Percentiles rank a stretch among this genome's conserved stretches.
These are phyloP conservation scores for Hortiboletus campestris DNA, from an alignment of 768 basidiomycete genomes.

Conservation along the genomic window DNA sequence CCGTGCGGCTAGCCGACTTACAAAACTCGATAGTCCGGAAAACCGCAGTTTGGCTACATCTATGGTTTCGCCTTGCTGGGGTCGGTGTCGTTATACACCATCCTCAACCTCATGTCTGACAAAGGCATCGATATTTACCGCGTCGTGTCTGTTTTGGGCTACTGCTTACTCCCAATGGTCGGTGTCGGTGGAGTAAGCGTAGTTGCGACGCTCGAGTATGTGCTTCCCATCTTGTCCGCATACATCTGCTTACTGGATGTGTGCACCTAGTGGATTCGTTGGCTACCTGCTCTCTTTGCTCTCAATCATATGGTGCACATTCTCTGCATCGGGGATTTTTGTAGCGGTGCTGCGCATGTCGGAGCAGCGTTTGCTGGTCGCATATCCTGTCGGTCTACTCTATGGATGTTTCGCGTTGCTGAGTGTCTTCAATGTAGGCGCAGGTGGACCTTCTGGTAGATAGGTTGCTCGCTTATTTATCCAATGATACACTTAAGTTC, in stretches of 20 bases:
- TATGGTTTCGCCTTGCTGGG: conserved; percentile 98
- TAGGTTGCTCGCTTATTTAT: conserved; percentile 19
- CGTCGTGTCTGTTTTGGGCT: conserved; percentile 91
- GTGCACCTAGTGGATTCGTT: conserved; percentile 59
- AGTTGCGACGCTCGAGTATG: conserved; percentile 83
- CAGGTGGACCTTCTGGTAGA: conserved; percentile 31
- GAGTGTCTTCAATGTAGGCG: conserved; percentile 78
- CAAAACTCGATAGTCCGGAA: conserved; percentile 70
- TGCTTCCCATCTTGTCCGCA: conserved; percentile 18
- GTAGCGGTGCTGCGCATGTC: conserved; percentile 95
- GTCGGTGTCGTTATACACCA: conserved; percentile 85
- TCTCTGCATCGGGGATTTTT: conserved; percentile 93
- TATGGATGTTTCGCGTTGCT: conserved; percentile 94
- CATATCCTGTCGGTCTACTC: conserved; percentile 91
- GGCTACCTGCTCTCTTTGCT: conserved; percentile 82
- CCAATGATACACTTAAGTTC: conserved; percentile 4
- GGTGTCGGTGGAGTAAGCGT: conserved; percentile 89
- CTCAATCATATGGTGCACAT: conserved; percentile 95
- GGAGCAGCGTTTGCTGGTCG: conserved; percentile 90
- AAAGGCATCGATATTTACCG: conserved; percentile 94
- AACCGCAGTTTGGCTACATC: conserved; percentile 98
- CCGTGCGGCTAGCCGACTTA: not conserved
- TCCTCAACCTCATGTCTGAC: conserved; percentile 97
- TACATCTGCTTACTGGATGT: not conserved
- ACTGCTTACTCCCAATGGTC: conserved; percentile 96